Base-by-base conservation (phyloP, 306 rosid species). In the Trichosanthes cucumerina region DNA sequence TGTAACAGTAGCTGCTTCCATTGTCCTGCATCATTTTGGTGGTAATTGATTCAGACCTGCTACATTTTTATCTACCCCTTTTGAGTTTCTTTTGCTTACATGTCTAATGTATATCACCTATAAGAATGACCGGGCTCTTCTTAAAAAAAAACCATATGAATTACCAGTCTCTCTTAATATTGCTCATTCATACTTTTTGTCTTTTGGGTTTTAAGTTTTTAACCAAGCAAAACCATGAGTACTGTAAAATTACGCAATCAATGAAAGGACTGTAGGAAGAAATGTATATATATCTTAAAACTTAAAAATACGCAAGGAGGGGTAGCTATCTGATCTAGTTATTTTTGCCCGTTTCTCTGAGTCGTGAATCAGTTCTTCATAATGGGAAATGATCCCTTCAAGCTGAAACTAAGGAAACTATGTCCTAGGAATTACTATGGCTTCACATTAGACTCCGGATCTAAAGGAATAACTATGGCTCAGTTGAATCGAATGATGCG, bases 1-100 rank as follows among this genome's bases (percentile, higher is more conserved):
- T 84, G 98, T 96, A 14, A 92, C 99, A 0, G 93, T 96, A 0
- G 99, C 99, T 24, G 99, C 93, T 73, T 96, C 99, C 28, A 91
- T 96, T 62, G 96, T 96, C 38, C 87, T 96, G 18, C 98, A 96
- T 85, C 96, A 95, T 77, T 95, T 92, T 84, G 98, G 88, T 88
- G 99, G 99, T 91, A 86, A 78, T 76, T 31, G 9, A 28, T 49
- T 34, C 69, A 38, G 31, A 56, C 18, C 38, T 34, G 18, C 36
- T 79, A 43, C 77, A 31, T 7, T 49, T 64, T 65, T 7, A 33
- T 36, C 44, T 41, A 50, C 47, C 33, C 3, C 47, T 43, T 78
- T 47, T 44, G 54, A 58, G 54, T 78, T 60, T 44, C 41, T 60
- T 77, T 41, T 59, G 19, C 34, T 19, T 21, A 28, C 60, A 46